Conservation (phyloP, 2,329 filamentous ascomycete species). For the Botryotinia narcissicola region DNA sequence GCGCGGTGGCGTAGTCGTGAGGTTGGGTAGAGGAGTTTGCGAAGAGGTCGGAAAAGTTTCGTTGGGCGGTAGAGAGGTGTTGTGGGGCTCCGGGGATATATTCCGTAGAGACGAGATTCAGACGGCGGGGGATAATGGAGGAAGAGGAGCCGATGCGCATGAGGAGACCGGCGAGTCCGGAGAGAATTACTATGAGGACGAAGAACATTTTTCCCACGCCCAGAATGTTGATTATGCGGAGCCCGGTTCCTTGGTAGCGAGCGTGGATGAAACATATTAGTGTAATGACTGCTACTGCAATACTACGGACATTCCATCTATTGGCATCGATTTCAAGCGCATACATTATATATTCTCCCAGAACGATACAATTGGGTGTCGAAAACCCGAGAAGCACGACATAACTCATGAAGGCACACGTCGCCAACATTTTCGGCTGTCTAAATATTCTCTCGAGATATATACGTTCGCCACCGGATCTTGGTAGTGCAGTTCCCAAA, state of each 20-base stretch:
- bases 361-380: not conserved
- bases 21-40: constrained; percentile 43
- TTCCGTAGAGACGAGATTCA: not conserved
- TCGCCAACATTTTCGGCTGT: not conserved
- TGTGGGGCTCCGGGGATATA: not conserved
- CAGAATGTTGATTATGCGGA: constrained; percentile 49
- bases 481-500: not conserved
- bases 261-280: constrained; percentile 48
- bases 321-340: constrained; percentile 43
- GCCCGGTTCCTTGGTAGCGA: constrained; percentile 46
- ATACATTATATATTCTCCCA: constrained; percentile 48
- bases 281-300: constrained; percentile 49
- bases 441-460: not conserved
- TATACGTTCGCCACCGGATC: not conserved
- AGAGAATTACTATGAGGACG: constrained; percentile 47
- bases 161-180: constrained; percentile 42
- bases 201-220: constrained; percentile 51
- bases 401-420: not conserved
- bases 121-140: not conserved
- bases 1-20: constrained; percentile 48
- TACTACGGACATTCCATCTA: constrained; percentile 49
- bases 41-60: constrained; percentile 44
- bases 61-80: constrained; percentile 33
- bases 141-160: not conserved
- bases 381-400: not conserved